Percentiles rank a stretch among this genome's conserved stretches.
These are phyloP conservation scores for Nasturtium officinale DNA, from an alignment of 345 rosid genomes.

Conservation along the genomic window DNA sequence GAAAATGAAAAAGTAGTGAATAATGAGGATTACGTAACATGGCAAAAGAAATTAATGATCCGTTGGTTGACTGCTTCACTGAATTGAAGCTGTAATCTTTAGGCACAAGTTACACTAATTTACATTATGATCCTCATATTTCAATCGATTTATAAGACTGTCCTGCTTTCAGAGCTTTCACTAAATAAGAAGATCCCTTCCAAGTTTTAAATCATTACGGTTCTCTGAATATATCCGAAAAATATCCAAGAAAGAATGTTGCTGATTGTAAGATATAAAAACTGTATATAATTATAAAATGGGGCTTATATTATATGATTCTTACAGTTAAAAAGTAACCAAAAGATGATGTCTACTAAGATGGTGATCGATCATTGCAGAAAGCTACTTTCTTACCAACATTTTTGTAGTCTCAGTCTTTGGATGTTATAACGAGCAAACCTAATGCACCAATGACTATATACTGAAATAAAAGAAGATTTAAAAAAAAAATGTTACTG, in stretches of 20 bases:
- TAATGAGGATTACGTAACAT: no score
- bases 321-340: constrained; percentile 13
- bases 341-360: background rate
- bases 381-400: constrained; percentile 14
- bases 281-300: constrained; percentile 10
- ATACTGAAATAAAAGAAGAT: constrained; percentile 53
- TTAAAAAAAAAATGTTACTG: background rate
- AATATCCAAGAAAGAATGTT: background rate
- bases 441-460: constrained; percentile 60
- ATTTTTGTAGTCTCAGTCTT: constrained; percentile 47
- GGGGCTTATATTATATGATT: constrained; percentile 14
- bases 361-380: constrained; percentile 15
- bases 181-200: background rate
- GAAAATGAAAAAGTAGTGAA: no score
- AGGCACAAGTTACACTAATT: constrained; percentile 1
- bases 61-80: constrained; percentile 19
- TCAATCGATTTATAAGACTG: background rate
- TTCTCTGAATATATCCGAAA: background rate
- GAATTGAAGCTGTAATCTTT: constrained; percentile 11
- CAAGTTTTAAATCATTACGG: background rate
- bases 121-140: background rate
- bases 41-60: no score
- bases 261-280: background rate
- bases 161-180: background rate
- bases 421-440: constrained; percentile 63